Evolutionary conservation across 768 basidiomycete species (phyloP), one percentile per base, ranked within the genome.

Genomic region (Macrolepiota albuminosa): DNA sequence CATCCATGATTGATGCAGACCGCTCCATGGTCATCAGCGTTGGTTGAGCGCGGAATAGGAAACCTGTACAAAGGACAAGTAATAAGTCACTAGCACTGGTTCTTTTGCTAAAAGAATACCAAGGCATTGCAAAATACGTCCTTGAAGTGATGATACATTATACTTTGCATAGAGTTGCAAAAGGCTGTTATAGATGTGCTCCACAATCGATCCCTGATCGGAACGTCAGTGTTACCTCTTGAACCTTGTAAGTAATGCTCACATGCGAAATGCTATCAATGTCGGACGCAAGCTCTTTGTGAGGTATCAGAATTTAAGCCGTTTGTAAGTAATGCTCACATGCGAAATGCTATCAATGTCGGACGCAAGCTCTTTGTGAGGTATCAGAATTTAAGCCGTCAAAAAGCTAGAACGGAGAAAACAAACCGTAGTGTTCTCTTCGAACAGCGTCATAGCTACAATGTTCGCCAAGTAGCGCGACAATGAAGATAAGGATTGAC

Each of bases 41-140:
- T 2, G 97, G 96, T 65, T 95, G 91, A 5, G 94, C 87, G 29
- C 93, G 87, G 76, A 94, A 98, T 6, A 99, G 74, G 72, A 91
- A 97, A 11, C 96, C 94, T 93, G 61, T 4, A 8, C 16, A 47
- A 48, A 47, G 16, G 21, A 34, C 21, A 6, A 13, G 7, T 37
- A n/a, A 43, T 36, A 1, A 45, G 9, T 18, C 13, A 18, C 18
- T 24, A 33, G 13, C 9, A 10, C 21, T 13, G 14, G n/a, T 6
- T n/a, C 18, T 18, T 16, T 43, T n/a, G 26, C 14, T 54, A 18
- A 47, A 11, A 47, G 67, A 81, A 34, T 61, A 93, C 94, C 96
- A 33, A 98, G 75, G 68, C 94, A 96, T 65, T 93, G 90, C 57
- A 97, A 70, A 24, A 91, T 80, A 34, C 91, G 84, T n/a, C 82